Percentiles rank a stretch among this genome's conserved stretches.
phyloP scores from a whole-genome alignment of 2,329 filamentous ascomycete species.

The Venturia asperata region DNA sequence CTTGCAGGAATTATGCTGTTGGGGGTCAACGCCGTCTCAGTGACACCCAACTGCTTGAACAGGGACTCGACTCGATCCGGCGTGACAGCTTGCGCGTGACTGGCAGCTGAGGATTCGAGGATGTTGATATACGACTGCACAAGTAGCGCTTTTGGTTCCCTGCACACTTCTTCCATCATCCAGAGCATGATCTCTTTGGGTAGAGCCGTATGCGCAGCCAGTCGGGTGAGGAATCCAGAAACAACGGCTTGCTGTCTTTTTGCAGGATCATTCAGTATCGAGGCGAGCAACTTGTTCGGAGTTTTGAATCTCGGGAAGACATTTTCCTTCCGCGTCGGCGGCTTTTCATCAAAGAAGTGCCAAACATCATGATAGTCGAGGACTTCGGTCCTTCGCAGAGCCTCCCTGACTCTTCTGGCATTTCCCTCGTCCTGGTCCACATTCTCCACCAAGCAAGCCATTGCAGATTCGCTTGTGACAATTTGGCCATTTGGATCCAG shows the following conservation, averaged over 20 bases:
- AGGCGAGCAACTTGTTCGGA: constrained; percentile 22
- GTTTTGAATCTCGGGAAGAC: constrained; percentile 27
- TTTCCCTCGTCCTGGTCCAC: constrained; percentile 30
- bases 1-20: not conserved
- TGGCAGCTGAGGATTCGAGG: constrained; percentile 3
- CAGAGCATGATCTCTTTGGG: constrained; percentile 36
- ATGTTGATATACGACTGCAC: constrained; percentile 31
- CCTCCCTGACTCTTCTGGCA: constrained; percentile 46
- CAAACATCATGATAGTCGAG: constrained; percentile 47
- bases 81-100: not conserved
- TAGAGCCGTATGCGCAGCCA: constrained; percentile 33
- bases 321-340: constrained; percentile 19
- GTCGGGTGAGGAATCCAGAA: constrained; percentile 36
- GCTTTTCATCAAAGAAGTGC: constrained; percentile 47
- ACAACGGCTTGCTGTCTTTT: constrained; percentile 36
- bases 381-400: constrained; percentile 55
- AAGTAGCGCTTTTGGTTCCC: constrained; percentile 30
- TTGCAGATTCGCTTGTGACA: not conserved
- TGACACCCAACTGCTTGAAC: constrained; percentile 4
- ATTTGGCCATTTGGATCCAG: not conserved
- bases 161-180: constrained; percentile 35
- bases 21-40: not conserved
- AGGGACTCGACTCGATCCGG: not conserved
- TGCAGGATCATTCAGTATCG: constrained; percentile 18
- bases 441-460: constrained; percentile 5